A percentile compares a stretch with the other conserved stretches of the same genome.
Conservation (phyloP, 805 yeast species). For the Yamadazyma akitaensis region DNA sequence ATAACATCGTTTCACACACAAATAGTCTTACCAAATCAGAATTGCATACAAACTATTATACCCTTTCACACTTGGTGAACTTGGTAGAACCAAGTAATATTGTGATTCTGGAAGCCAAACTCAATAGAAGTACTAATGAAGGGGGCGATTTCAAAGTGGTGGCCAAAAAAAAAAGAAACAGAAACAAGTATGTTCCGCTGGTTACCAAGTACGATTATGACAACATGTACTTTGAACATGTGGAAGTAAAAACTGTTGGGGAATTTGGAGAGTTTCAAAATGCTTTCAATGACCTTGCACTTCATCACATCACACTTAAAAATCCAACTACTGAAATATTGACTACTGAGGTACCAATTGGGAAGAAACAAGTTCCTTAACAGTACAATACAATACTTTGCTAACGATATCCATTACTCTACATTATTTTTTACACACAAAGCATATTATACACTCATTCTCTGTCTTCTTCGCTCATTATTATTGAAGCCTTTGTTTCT, state of each 20-base stretch:
- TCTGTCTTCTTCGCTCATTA: background rate
- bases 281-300: slow-evolving; percentile 51
- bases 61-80: slow-evolving; percentile 38
- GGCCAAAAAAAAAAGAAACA: slow-evolving; percentile 15
- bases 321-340: background rate
- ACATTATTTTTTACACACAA: background rate
- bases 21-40: slow-evolving; percentile 46
- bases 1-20: slow-evolving; percentile 51
- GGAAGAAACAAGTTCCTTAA: too few relatives aligned
- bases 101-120: background rate
- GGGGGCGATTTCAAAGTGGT: slow-evolving; percentile 21
- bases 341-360: background rate
- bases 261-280: slow-evolving; percentile 45
- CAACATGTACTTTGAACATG: slow-evolving; percentile 28
- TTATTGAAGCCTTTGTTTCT: slow-evolving; percentile 21
- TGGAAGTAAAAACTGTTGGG: slow-evolving; percentile 13
- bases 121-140: slow-evolving; percentile 4
- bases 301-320: slow-evolving; percentile 25
- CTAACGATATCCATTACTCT: background rate
- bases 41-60: slow-evolving; percentile 42
- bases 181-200: slow-evolving; percentile 28
- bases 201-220: slow-evolving; percentile 27
- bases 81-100: slow-evolving; percentile 9
- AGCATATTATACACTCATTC: background rate
- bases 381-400: background rate